Conservation (phyloP, 306 rosid species). For the Ochetophila trinervis region DNA sequence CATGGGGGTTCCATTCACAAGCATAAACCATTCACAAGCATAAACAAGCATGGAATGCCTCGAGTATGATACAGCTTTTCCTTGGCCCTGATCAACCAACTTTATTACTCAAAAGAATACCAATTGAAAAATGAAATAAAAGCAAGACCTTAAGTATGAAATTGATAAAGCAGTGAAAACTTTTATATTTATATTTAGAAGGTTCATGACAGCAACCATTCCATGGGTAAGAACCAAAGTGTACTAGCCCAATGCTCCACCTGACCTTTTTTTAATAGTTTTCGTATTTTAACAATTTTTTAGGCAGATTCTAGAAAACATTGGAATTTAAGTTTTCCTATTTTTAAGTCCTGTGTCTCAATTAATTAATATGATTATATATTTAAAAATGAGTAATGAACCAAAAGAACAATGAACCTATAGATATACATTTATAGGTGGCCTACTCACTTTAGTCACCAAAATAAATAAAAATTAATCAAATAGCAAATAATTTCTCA, state of each 20-base stretch:
- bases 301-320: neutral
- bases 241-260: neutral
- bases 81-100: constrained; percentile 64
- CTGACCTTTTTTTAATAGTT: no score
- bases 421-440: no score
- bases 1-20: constrained; percentile 95
- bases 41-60: no score
- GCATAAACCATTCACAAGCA: no score
- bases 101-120: constrained; percentile 22
- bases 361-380: no score
- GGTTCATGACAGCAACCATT: neutral
- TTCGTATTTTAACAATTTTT: neutral
- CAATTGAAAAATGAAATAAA: constrained; percentile 7
- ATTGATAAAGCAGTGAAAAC: neutral
- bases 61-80: no score
- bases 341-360: no score
- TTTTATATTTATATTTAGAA: neutral
- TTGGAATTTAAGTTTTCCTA: neutral
- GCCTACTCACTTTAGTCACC: no score
- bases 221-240: neutral
- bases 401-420: no score
- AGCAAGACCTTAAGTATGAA: neutral
- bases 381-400: no score
- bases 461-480: no score
- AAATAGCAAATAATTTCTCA: no score